Evolutionary conservation across 805 yeast genomes (phyloP).

Genomic region (Saccharomycopsis javanensis): DNA sequence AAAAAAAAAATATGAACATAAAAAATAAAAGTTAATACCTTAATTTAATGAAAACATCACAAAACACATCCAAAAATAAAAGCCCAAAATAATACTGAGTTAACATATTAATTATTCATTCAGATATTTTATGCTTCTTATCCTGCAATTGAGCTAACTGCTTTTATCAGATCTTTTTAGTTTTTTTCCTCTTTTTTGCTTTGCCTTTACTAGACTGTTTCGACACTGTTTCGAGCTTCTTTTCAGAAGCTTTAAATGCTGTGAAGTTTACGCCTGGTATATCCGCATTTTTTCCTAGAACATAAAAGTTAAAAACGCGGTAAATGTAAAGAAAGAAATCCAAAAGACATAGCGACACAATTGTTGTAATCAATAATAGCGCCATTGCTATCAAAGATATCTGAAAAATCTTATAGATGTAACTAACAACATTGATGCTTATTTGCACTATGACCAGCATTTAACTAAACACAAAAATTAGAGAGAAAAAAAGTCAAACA

Average conservation of each 20-base stretch:
- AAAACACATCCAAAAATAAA: too few species aligned
- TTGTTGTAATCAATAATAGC: background rate
- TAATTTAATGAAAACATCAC: too few species aligned
- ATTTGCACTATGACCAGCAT: background rate
- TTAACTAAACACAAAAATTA: background rate
- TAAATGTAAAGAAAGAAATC: background rate
- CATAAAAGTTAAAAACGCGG: background rate
- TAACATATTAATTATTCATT: too few species aligned
- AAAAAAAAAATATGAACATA: too few species aligned
- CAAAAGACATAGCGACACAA: background rate
- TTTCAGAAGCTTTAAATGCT: background rate
- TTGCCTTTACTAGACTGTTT: background rate
- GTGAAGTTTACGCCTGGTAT: background rate
- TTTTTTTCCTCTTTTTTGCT: too few species aligned
- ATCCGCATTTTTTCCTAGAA: background rate
- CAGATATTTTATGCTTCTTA: too few species aligned
- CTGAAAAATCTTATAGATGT: background rate
- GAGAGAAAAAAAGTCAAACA: background rate
- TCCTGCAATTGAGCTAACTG: too few species aligned
- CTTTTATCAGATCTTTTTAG: too few species aligned
- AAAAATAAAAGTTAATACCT: too few species aligned
- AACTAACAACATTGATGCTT: background rate
- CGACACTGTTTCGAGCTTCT: background rate
- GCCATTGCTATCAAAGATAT: background rate
- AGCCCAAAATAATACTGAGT: too few species aligned